Conservation (phyloP, 2,329 filamentous ascomycete species). For the Aspergillus chevalieri region DNA sequence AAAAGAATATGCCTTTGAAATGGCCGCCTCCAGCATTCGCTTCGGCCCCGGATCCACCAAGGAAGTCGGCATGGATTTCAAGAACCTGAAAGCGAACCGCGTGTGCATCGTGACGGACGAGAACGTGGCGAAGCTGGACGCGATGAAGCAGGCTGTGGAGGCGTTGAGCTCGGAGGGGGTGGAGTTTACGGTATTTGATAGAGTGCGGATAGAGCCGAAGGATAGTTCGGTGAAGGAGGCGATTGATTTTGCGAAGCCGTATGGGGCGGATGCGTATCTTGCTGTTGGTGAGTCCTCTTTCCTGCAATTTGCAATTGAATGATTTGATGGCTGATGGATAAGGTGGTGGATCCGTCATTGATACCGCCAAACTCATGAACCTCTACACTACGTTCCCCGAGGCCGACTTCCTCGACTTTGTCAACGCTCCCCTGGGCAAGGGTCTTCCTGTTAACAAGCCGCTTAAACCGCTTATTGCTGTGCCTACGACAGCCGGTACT, state of each 20-base stretch:
- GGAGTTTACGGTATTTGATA: conserved; percentile 72
- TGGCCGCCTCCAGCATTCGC: conserved; percentile 90
- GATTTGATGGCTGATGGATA: conserved; percentile 5
- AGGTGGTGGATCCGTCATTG: conserved; percentile 84
- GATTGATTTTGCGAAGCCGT: conserved; percentile 76
- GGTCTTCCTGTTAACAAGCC: conserved; percentile 67
- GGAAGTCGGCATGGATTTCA: conserved; percentile 96
- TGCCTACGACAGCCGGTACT: conserved; percentile 80
- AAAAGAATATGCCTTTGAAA: conserved; percentile 98
- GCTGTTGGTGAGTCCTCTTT: conserved; percentile 60
- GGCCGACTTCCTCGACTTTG: conserved; percentile 93
- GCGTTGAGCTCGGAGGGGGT: conserved; percentile 73
- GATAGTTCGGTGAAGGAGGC: conserved; percentile 89
- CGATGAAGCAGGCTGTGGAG: conserved; percentile 84
- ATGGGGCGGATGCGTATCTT: conserved; percentile 79
- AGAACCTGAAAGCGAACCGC: conserved; percentile 78
- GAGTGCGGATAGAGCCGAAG: conserved; percentile 83
- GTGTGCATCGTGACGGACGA: conserved; percentile 89
- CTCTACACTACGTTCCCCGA: conserved; percentile 86
- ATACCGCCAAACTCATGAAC: conserved; percentile 98
- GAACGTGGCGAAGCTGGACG: conserved; percentile 73
- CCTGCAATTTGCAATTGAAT: background rate
- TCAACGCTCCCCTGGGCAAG: conserved; percentile 87
- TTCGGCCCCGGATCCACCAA: conserved; percentile 90
- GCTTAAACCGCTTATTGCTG: conserved; percentile 70